Conservation (phyloP, 2,329 filamentous ascomycete genomes). For the Pleurostoma richardsiae region DNA sequence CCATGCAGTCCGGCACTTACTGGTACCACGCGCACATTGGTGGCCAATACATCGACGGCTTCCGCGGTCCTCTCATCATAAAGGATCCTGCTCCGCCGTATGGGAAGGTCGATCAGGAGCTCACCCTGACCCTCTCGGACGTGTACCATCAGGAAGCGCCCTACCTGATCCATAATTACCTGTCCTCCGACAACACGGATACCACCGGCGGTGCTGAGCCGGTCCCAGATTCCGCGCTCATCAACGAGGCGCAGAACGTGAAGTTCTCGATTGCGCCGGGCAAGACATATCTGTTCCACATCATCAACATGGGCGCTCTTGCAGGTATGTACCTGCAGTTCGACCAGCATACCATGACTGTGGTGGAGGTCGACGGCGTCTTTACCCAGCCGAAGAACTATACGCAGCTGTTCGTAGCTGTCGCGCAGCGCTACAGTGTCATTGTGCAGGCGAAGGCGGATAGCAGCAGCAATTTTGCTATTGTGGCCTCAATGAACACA, state of each 20-base stretch:
- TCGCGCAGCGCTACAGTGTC: slow-evolving; percentile 62
- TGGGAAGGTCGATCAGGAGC: slow-evolving; percentile 54
- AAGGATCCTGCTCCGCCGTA: slow-evolving; percentile 57
- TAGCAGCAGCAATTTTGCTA: slow-evolving; percentile 57
- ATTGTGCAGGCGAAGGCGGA: slow-evolving; percentile 60
- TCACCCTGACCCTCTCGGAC: slow-evolving; percentile 61
- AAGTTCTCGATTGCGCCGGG: slow-evolving; percentile 55
- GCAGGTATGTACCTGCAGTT: slow-evolving; percentile 62
- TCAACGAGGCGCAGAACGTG: slow-evolving; percentile 64
- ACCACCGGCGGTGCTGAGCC: slow-evolving; percentile 58
- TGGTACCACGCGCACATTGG: slow-evolving; percentile 71
- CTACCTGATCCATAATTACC: slow-evolving; percentile 38
- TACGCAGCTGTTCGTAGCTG: slow-evolving; percentile 58
- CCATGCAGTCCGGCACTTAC: slow-evolving; percentile 66
- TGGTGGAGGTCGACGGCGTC: slow-evolving; percentile 69
- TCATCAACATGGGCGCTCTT: slow-evolving; percentile 73
- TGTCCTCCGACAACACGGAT: slow-evolving; percentile 31
- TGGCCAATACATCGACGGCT: slow-evolving; percentile 65
- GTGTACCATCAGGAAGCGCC: slow-evolving; percentile 61
- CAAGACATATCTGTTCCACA: slow-evolving; percentile 67
- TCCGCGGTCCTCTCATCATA: slow-evolving; percentile 59
- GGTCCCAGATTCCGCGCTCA: slow-evolving; percentile 61
- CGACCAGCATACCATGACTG: slow-evolving; percentile 60
- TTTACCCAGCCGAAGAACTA: slow-evolving; percentile 57
- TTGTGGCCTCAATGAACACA: slow-evolving; percentile 62